Evolutionary conservation across 495 filamentous ascomycete species (phyloP).

Genomic region (Penicillium daleae): DNA sequence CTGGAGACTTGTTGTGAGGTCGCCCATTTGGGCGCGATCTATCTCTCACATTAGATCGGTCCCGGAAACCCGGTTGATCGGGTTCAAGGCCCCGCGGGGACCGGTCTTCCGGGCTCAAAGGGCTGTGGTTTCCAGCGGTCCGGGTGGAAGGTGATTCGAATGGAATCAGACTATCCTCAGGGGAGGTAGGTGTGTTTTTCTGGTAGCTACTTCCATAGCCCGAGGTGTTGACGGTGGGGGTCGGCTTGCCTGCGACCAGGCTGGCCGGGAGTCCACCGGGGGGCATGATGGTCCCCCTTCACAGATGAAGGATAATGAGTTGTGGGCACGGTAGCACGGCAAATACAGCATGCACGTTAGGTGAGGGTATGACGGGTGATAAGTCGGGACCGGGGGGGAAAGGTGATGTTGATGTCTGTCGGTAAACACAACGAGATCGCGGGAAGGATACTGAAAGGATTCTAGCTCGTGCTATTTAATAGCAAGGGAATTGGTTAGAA

Average conservation of each 20-base stretch:
- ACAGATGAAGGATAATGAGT: conserved; percentile 23
- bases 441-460: conserved; percentile 2
- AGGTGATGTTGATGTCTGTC: neutral
- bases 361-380: conserved; percentile 3
- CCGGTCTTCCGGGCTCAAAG: conserved; percentile 39
- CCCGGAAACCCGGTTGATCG: conserved; percentile 43
- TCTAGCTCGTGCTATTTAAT: conserved; percentile 19
- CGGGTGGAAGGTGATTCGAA: conserved; percentile 49
- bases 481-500: conserved; percentile 15
- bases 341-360: conserved; percentile 7
- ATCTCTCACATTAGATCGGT: conserved; percentile 43
- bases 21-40: conserved; percentile 51
- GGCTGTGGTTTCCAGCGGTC: conserved; percentile 36
- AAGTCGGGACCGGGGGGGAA: neutral
- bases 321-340: conserved; percentile 10
- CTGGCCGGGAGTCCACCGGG: conserved; percentile 53
- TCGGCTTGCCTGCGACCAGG: conserved; percentile 52
- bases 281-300: conserved; percentile 47
- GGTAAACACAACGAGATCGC: neutral
- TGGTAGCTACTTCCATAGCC: conserved; percentile 44
- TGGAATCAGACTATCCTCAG: conserved; percentile 47
- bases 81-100: conserved; percentile 39
- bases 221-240: conserved; percentile 46
- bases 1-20: conserved; percentile 46
- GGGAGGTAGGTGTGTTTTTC: conserved; percentile 50